Evolutionary conservation across 2,329 filamentous ascomycete species (phyloP).

Genomic region (Colletotrichum brevisporum): DNA sequence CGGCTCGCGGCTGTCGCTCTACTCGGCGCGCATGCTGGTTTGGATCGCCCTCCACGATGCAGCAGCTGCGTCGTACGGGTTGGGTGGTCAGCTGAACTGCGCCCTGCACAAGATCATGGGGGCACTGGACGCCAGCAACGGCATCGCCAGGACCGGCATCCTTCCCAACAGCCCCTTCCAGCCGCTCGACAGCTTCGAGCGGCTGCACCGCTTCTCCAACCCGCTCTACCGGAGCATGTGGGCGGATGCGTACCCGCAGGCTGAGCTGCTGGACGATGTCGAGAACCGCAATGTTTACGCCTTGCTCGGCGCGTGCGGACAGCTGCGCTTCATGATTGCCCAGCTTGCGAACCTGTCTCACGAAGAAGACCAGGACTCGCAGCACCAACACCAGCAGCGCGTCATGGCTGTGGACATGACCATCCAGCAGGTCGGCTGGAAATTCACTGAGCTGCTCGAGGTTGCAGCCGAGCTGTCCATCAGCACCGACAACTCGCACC

Average conservation of each 20-base stretch:
- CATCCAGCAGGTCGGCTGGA: slow-evolving; percentile 43
- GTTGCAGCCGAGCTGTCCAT: slow-evolving; percentile 46
- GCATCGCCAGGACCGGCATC: slow-evolving; percentile 22
- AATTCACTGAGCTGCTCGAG: slow-evolving; percentile 46
- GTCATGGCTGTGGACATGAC: slow-evolving; percentile 41
- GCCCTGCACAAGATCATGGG: slow-evolving; percentile 44
- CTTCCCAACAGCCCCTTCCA: slow-evolving; percentile 12
- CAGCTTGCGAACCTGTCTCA: slow-evolving; percentile 44
- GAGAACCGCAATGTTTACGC: slow-evolving; percentile 52
- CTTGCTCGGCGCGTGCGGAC: slow-evolving; percentile 48
- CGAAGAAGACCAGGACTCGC: slow-evolving; percentile 41
- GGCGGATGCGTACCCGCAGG: slow-evolving; percentile 51
- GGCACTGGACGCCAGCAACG: slow-evolving; percentile 3
- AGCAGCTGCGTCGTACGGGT: slow-evolving; percentile 48
- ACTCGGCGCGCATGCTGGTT: slow-evolving; percentile 51
- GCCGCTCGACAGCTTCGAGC: slow-evolving; percentile 44
- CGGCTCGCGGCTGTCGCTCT: slow-evolving; percentile 46
- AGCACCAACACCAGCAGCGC: slow-evolving; percentile 41
- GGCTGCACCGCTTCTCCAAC: slow-evolving; percentile 51
- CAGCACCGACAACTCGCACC: slow-evolving; percentile 46
- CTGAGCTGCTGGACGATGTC: slow-evolving; percentile 52
- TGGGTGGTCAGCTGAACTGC: slow-evolving; percentile 51
- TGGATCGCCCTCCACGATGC: slow-evolving; percentile 51
- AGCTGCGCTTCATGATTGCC: slow-evolving; percentile 51
- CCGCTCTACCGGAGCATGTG: slow-evolving; percentile 51